Percentiles rank a stretch among this genome's conserved stretches.
Conservation (phyloP, 176 grass and related monocot genomes). For the Carex pumila region DNA sequence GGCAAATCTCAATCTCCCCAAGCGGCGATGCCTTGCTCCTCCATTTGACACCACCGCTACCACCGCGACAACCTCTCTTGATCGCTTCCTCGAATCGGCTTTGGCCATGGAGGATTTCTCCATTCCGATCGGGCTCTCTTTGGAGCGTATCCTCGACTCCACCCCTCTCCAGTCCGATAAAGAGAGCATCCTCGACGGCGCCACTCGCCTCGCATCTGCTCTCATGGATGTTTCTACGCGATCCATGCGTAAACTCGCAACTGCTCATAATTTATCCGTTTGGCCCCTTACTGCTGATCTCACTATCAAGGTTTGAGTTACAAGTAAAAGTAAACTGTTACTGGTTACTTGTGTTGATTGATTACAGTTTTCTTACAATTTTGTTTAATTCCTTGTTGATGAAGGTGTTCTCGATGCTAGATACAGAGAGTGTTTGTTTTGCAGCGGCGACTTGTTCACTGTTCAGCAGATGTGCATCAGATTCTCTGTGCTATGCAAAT, state of each 20-base stretch:
- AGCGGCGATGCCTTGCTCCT: not conserved
- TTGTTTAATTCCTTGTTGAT: not conserved
- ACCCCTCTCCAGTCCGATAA: constrained; percentile 15
- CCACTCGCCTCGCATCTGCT: constrained; percentile 19
- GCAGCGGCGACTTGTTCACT: constrained; percentile 27
- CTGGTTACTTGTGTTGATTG: not conserved
- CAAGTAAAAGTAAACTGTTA: no score
- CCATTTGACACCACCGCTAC: no score
- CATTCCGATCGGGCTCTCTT: constrained; percentile 27
- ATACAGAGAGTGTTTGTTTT: constrained; percentile 31
- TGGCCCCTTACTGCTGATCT: constrained; percentile 38
- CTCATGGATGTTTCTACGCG: constrained; percentile 29
- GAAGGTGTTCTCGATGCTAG: constrained; percentile 34
- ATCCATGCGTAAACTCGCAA: constrained; percentile 17
- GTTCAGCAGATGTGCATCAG: constrained; percentile 32
- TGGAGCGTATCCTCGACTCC: constrained; percentile 30
- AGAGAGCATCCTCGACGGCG: constrained; percentile 17
- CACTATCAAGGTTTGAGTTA: constrained; percentile 23
- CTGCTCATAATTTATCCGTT: constrained; percentile 21
- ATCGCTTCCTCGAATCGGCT: constrained; percentile 5
- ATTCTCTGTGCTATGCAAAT: constrained; percentile 31
- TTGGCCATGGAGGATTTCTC: constrained; percentile 18
- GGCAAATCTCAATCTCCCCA: not conserved
- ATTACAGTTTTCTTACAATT: not conserved
- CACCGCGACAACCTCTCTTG: not conserved